A percentile compares a stretch with the other conserved stretches of the same genome.
phyloP scores from a whole-genome alignment of 2,329 filamentous ascomycete genomes.

The Exophiala dermatitidis region DNA sequence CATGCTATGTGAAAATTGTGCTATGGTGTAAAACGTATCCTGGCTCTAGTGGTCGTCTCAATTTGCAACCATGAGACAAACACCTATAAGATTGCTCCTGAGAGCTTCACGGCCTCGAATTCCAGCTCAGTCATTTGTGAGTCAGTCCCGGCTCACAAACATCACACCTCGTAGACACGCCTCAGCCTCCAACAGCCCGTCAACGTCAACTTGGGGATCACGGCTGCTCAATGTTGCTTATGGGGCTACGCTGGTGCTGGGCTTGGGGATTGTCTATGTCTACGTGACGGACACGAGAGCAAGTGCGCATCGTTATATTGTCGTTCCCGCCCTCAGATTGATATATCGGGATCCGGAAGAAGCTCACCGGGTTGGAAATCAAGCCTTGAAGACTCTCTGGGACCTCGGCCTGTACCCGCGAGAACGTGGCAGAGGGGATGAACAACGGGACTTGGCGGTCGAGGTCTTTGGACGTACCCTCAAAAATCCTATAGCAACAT shows the following conservation, averaged over 20 bases:
- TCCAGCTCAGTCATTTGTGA: neutral
- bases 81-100: conserved; percentile 4
- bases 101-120: conserved; percentile 6
- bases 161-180: conserved; percentile 13
- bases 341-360: conserved; percentile 58
- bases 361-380: conserved; percentile 75
- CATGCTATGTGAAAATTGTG: neutral
- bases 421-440: conserved; percentile 60
- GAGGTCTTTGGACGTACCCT: conserved; percentile 71
- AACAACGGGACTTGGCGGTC: conserved; percentile 48
- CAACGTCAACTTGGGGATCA: conserved; percentile 32
- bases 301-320: conserved; percentile 59
- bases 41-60: neutral
- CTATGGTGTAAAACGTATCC: neutral
- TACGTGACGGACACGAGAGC: conserved; percentile 70
- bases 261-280: conserved; percentile 49
- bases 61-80: conserved; percentile 5
- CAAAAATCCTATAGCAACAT: conserved; percentile 84
- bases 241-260: conserved; percentile 49
- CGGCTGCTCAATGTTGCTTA: conserved; percentile 46
- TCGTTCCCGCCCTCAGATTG: conserved; percentile 43
- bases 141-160: neutral
- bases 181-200: conserved; percentile 16
- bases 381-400: conserved; percentile 64
- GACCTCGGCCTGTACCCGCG: conserved; percentile 69